Conservation (phyloP, 139 green algal genomes). For the Haematococcus sp. region DNA sequence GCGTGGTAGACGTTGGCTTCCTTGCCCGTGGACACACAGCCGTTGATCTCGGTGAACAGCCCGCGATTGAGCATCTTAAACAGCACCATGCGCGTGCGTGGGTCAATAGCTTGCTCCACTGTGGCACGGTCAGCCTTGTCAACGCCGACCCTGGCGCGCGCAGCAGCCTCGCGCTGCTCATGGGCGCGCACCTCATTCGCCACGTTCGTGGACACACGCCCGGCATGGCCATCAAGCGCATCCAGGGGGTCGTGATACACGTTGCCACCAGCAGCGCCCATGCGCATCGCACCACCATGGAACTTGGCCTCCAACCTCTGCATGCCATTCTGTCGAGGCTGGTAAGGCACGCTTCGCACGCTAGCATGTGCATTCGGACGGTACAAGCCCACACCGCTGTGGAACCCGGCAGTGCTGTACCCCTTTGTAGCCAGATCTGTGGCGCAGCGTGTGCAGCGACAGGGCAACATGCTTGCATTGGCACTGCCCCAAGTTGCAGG, state of each 20-base stretch:
- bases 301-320: constrained; percentile 17
- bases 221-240: constrained; percentile 31
- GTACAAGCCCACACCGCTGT: neutral
- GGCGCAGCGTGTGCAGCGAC: neutral
- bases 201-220: neutral
- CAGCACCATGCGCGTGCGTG: constrained; percentile 93
- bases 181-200: constrained; percentile 10
- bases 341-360: neutral
- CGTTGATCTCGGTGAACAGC: constrained; percentile 86
- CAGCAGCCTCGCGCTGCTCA: constrained; percentile 7
- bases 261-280: neutral
- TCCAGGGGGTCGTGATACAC: constrained; percentile 53
- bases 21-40: constrained; percentile 95
- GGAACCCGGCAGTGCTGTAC: neutral
- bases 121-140: constrained; percentile 93
- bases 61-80: constrained; percentile 96
- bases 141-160: constrained; percentile 13
- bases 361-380: constrained; percentile 36
- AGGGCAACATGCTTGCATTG: neutral
- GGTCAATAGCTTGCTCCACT: constrained; percentile 90
- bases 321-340: constrained; percentile 43
- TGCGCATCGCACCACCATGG: constrained; percentile 1
- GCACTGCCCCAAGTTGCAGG: neutral
- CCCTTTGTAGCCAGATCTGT: neutral
- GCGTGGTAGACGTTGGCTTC: constrained; percentile 99